phyloP scores from a whole-genome alignment of 2,329 filamentous ascomycete species.

The Cadophora luteo-olivacea region DNA sequence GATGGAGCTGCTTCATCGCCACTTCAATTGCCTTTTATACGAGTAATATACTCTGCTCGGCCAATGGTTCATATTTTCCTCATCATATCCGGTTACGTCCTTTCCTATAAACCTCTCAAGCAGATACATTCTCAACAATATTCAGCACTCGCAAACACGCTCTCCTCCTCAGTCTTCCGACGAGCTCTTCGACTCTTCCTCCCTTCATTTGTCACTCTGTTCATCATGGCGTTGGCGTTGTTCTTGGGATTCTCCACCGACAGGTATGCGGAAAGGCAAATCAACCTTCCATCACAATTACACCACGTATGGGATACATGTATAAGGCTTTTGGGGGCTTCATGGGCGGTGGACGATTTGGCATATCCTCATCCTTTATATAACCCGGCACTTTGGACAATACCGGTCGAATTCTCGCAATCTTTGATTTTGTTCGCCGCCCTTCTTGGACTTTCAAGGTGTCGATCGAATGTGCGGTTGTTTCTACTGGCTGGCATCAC shows the following conservation, averaged over 20 bases:
- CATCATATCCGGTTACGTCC: slow-evolving; percentile 57
- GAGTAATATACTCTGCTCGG: slow-evolving; percentile 52
- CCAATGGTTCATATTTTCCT: slow-evolving; percentile 60
- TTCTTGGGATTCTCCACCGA: slow-evolving; percentile 54
- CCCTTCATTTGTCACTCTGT: slow-evolving; percentile 52
- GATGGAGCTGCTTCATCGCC: slow-evolving; percentile 46
- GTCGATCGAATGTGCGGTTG: slow-evolving; percentile 35
- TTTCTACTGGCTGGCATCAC: slow-evolving; percentile 36
- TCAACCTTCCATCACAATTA: slow-evolving; percentile 49
- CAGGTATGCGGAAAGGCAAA: slow-evolving; percentile 48
- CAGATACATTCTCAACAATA: slow-evolving; percentile 49
- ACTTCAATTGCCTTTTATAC: slow-evolving; percentile 54
- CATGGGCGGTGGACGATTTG: slow-evolving; percentile 36
- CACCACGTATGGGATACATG: slow-evolving; percentile 50
- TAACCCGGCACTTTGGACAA: slow-evolving; percentile 44
- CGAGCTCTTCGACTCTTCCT: slow-evolving; percentile 54
- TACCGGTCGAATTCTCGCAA: slow-evolving; percentile 43
- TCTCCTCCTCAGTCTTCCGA: slow-evolving; percentile 56
- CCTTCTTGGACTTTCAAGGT: slow-evolving; percentile 40
- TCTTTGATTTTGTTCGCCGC: slow-evolving; percentile 42
- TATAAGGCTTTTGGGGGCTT: slow-evolving; percentile 42
- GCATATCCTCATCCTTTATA: slow-evolving; percentile 33
- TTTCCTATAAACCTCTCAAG: slow-evolving; percentile 53
- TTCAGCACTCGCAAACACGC: slow-evolving; percentile 47
- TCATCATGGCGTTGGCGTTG: slow-evolving; percentile 52